phyloP scores from a whole-genome alignment of 2,329 filamentous ascomycete species.

The Gremmenia infestans region DNA sequence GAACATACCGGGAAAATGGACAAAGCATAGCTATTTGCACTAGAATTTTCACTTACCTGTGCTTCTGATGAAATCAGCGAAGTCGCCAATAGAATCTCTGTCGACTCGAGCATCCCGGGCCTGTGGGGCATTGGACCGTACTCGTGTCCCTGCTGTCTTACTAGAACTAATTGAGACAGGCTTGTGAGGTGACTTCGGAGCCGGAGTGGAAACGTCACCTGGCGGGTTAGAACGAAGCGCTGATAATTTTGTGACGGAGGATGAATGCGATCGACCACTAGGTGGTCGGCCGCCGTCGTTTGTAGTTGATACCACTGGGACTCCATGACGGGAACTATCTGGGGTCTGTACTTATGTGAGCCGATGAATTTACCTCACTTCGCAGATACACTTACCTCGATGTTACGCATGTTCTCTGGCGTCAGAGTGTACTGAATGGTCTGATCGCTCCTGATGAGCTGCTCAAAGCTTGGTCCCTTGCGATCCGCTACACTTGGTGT shows the following conservation, averaged over 20 bases:
- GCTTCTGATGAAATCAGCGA: conserved; percentile 84
- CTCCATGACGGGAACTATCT: conserved; percentile 17
- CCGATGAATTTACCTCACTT: conserved; percentile 6
- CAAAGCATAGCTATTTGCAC: background rate
- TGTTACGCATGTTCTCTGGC: conserved; percentile 71
- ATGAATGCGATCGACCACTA: conserved; percentile 24
- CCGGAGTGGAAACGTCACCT: conserved; percentile 2
- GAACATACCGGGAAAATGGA: background rate
- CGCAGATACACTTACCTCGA: conserved; percentile 49
- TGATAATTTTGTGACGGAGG: conserved; percentile 21
- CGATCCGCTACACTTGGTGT: conserved; percentile 46
- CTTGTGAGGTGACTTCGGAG: conserved; percentile 12
- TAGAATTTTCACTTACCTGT: conserved; percentile 39
- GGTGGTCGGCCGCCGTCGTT: conserved; percentile 16
- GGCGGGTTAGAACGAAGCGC: conserved; percentile 20
- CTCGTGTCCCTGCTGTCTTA: conserved; percentile 12
- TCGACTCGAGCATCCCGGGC: conserved; percentile 71
- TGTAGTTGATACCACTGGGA: conserved; percentile 5
- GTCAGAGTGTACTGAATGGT: conserved; percentile 81
- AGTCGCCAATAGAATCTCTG: conserved; percentile 70
- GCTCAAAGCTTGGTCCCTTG: conserved; percentile 66
- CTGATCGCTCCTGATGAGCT: conserved; percentile 75
- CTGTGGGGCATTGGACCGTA: conserved; percentile 24
- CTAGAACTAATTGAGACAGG: conserved; percentile 10
- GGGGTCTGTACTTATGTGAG: conserved; percentile 5